phyloP scores from a whole-genome alignment of 2,329 filamentous ascomycete genomes.

The Septoria petroselini region DNA sequence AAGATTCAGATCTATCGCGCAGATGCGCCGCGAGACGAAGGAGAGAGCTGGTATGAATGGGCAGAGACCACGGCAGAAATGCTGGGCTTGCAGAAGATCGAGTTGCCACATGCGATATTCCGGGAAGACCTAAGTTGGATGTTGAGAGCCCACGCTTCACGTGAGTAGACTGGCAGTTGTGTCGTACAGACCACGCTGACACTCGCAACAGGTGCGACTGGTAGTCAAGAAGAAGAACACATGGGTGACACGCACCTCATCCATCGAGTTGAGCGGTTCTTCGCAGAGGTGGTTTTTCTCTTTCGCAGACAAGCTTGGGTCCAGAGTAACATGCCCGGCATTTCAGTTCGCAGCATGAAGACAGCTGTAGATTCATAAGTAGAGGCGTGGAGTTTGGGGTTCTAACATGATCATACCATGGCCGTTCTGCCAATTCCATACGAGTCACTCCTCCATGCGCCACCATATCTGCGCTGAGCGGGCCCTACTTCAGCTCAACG shows the following conservation, averaged over 20 bases:
- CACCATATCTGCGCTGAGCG: too few species aligned
- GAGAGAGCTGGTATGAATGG: conserved; percentile 12
- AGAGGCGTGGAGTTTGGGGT: conserved; percentile 4
- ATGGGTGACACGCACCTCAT: conserved; percentile 21
- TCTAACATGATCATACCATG: conserved; percentile 8
- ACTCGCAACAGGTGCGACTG: conserved; percentile 13
- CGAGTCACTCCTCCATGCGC: too few species aligned
- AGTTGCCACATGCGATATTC: conserved; percentile 17
- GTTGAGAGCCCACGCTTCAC: conserved; percentile 18
- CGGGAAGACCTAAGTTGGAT: conserved; percentile 16
- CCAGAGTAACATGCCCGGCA: conserved; percentile 3
- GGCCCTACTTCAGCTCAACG: too few species aligned
- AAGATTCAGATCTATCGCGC: conserved; percentile 14
- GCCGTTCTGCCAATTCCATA: not conserved
- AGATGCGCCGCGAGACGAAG: conserved; percentile 3
- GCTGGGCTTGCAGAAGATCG: conserved; percentile 15
- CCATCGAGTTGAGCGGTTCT: conserved; percentile 17
- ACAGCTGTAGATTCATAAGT: conserved; percentile 12
- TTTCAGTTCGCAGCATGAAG: not conserved
- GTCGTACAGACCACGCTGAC: not conserved
- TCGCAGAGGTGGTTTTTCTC: conserved; percentile 18
- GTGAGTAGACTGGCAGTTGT: conserved; percentile 5
- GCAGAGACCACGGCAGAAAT: conserved; percentile 6
- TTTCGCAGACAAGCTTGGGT: conserved; percentile 11
- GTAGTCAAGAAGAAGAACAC: conserved; percentile 17